These are phyloP conservation scores for Fusarium vanettenii DNA, from an alignment of 2,329 filamentous ascomycete species.

Conservation along the genomic window DNA sequence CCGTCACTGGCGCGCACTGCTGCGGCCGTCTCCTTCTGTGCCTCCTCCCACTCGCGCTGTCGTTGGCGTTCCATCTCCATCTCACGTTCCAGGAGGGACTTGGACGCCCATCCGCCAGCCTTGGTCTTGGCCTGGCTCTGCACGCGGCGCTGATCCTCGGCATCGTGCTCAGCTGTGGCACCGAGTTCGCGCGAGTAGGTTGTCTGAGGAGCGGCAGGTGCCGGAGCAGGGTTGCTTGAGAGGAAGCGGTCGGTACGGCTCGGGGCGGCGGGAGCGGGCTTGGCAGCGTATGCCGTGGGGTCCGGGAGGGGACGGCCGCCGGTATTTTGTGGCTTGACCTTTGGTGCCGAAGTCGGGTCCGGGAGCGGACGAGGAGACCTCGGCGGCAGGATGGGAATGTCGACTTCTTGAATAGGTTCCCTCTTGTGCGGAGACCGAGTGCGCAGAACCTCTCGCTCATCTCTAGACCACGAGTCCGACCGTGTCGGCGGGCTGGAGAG, in stretches of 20 bases:
- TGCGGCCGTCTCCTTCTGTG: slow-evolving; percentile 73
- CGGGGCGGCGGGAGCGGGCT: slow-evolving; percentile 34
- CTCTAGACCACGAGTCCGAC: slow-evolving; percentile 72
- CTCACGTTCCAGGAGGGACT: slow-evolving; percentile 80
- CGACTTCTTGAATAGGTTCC: slow-evolving; percentile 43
- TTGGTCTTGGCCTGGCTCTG: slow-evolving; percentile 71
- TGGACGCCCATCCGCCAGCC: slow-evolving; percentile 72
- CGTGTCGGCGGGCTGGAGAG: slow-evolving; percentile 53
- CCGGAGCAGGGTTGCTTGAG: slow-evolving; percentile 64
- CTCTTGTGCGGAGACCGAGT: slow-evolving; percentile 61
- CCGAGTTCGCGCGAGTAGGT: slow-evolving; percentile 67
- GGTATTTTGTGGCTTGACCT: slow-evolving; percentile 13
- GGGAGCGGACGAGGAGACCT: slow-evolving; percentile 64
- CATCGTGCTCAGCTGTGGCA: slow-evolving; percentile 70
- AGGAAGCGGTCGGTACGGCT: slow-evolving; percentile 70
- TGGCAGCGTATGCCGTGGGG: slow-evolving; percentile 31
- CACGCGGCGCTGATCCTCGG: slow-evolving; percentile 69
- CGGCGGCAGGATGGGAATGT: slow-evolving; percentile 37
- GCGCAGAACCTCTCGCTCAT: slow-evolving; percentile 73
- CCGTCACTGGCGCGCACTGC: slow-evolving; percentile 63
- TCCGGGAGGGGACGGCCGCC: slow-evolving; percentile 38
- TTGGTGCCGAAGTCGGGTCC: slow-evolving; percentile 52
- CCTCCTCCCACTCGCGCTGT: slow-evolving; percentile 83
- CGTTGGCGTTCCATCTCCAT: slow-evolving; percentile 84
- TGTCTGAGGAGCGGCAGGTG: slow-evolving; percentile 53